Evolutionary conservation across 768 basidiomycete species (phyloP), one percentile per base, ranked within the genome.

Genomic region (Lactarius evosmus): DNA sequence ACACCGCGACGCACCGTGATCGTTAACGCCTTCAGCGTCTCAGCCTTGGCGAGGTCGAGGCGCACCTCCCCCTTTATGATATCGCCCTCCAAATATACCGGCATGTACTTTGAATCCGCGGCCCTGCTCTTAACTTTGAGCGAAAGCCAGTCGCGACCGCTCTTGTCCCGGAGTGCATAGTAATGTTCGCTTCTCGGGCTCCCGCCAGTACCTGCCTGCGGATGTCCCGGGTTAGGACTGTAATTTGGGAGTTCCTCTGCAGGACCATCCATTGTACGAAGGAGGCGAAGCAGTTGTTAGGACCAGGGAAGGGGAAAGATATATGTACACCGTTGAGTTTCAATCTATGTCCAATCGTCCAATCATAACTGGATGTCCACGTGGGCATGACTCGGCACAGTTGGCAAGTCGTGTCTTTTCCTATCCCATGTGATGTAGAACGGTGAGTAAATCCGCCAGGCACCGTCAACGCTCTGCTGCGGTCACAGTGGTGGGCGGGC

Each of bases 121-220:
- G 67, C 67, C 32, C 67, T 65, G 60, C 63, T 67, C 16, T 38
- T 50, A 17, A 66, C 19, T n/a, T n/a, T 29, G 29, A 66, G 29
- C 11, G 65, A 51, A 17, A 68, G 36, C 67, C 67, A 62, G 4
- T 54, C 38, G 54, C 33, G 58, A 4, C 34, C 58, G 19, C 12
- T 40, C 34, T 38, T 57, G 17, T 57, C 49, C 5, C 17, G 54
- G 27, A 66, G 57, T 25, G 32, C 30, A 53, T 54, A 56, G n/a
- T 50, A 30, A 33, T 67, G 67, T 32, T 59, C 27, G 38, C 50
- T 25, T 16, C 33, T 32, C n/a, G 29, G n/a, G 25, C 29, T n/a
- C 3, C 50, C n/a, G n/a, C n/a, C 14, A 4, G 34, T 51, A 32
- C 17, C 27, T 7, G 22, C 11, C 33, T 17, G 33, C 7, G n/a